phyloP scores from a whole-genome alignment of 2,329 filamentous ascomycete species.

The Beauveria brongniartii region DNA sequence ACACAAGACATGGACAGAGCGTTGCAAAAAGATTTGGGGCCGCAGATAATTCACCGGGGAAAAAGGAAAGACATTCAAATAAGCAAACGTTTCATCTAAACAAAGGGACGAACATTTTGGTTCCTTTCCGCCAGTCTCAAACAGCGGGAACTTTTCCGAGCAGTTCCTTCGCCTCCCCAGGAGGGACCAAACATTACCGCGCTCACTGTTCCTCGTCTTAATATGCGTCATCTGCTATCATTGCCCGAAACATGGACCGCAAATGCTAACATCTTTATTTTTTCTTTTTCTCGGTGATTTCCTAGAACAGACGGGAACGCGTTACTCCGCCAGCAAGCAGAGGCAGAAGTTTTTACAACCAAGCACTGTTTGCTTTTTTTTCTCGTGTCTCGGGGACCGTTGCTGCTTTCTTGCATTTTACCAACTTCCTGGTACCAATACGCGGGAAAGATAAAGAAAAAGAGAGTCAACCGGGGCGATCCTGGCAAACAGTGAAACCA shows the following conservation, averaged over 20 bases:
- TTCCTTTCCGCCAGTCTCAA: background rate
- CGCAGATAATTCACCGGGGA: background rate
- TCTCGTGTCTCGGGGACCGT: background rate
- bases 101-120: conserved; percentile 2
- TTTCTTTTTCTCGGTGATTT: background rate
- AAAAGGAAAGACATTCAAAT: background rate
- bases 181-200: background rate
- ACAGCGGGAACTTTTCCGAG: background rate
- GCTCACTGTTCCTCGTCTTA: background rate
- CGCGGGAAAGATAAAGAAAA: background rate
- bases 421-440: too few species aligned
- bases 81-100: conserved; percentile 3
- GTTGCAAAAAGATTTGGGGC: background rate
- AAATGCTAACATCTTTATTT: background rate
- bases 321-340: background rate
- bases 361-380: background rate
- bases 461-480: background rate
- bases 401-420: too few species aligned
- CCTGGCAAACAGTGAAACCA: conserved; percentile 23
- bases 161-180: background rate
- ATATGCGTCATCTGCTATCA: background rate
- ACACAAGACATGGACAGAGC: conserved; percentile 6
- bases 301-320: background rate
- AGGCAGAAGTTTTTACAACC: background rate
- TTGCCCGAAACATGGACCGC: background rate